Conservation (phyloP, 1,139 yeast species). For the Blastobotrys raffinosifermentans region DNA sequence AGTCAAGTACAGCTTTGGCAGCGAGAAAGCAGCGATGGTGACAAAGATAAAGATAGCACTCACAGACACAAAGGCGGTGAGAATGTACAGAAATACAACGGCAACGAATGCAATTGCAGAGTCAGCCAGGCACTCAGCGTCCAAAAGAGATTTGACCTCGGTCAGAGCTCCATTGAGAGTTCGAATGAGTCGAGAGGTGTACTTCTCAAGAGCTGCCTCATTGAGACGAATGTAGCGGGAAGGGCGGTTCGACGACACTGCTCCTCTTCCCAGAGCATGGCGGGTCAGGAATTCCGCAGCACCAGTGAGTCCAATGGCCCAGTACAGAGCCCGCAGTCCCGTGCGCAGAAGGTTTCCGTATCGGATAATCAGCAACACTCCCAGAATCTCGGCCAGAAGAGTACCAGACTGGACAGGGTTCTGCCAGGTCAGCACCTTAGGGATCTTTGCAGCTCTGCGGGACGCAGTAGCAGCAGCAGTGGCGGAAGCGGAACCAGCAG, state of each 20-base stretch:
- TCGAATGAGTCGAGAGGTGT: constrained; percentile 28
- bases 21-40: constrained; percentile 61
- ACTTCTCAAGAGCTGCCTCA: constrained; percentile 30
- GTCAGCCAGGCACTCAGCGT: constrained; percentile 58
- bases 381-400: constrained; percentile 60
- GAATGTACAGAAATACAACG: constrained; percentile 58
- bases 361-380: constrained; percentile 57
- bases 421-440: constrained; percentile 69
- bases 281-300: constrained; percentile 33
- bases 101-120: constrained; percentile 70
- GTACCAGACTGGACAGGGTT: constrained; percentile 76
- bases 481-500: not conserved
- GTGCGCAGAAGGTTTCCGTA: constrained; percentile 65
- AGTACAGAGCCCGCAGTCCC: constrained; percentile 47
- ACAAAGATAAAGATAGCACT: constrained; percentile 57
- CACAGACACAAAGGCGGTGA: constrained; percentile 72
- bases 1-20: constrained; percentile 67
- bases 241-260: constrained; percentile 32
- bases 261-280: constrained; percentile 27
- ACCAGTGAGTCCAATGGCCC: constrained; percentile 29
- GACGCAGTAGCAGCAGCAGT: not conserved
- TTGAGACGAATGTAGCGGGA: constrained; percentile 29
- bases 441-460: constrained; percentile 18
- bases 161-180: constrained; percentile 26
- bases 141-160: constrained; percentile 53